These are phyloP conservation scores for Tulasnella sp. DNA, from an alignment of 768 basidiomycete species.

Conservation along the genomic window DNA sequence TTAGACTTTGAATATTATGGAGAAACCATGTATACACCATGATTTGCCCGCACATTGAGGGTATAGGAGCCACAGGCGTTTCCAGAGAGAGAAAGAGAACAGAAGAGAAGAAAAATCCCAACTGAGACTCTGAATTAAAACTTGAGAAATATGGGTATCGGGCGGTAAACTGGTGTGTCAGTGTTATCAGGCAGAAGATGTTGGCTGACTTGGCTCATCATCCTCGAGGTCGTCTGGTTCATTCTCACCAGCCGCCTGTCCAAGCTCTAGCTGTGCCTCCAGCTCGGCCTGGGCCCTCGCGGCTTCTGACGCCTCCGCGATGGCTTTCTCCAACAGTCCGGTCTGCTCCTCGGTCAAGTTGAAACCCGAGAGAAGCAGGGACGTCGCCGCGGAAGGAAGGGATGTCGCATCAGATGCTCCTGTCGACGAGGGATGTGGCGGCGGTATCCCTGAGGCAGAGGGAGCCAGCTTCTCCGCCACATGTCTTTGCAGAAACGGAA, in stretches of 20 bases:
- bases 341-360: constrained; percentile 16
- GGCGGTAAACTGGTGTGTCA: too few species aligned
- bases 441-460: not conserved
- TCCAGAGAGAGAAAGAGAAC: too few species aligned
- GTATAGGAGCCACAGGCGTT: too few species aligned
- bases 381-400: not conserved
- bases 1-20: too few species aligned
- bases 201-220: too few species aligned
- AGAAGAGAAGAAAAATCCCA: too few species aligned
- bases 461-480: constrained; percentile 8
- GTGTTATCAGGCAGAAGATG: too few species aligned
- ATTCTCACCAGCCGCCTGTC: constrained; percentile 6
- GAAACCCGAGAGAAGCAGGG: constrained; percentile 7
- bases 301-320: constrained; percentile 13
- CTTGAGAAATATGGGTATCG: too few species aligned
- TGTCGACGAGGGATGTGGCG: too few species aligned
- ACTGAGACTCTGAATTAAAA: too few species aligned
- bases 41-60: too few species aligned
- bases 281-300: constrained; percentile 16
- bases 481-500: constrained; percentile 10
- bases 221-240: not conserved
- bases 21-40: too few species aligned
- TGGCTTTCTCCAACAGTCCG: constrained; percentile 13
- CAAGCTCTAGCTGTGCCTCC: constrained; percentile 16
- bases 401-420: not conserved